Evolutionary conservation across 768 basidiomycete genomes (phyloP), one percentile per base, ranked within the genome.

Genomic region (Mycena venus): DNA sequence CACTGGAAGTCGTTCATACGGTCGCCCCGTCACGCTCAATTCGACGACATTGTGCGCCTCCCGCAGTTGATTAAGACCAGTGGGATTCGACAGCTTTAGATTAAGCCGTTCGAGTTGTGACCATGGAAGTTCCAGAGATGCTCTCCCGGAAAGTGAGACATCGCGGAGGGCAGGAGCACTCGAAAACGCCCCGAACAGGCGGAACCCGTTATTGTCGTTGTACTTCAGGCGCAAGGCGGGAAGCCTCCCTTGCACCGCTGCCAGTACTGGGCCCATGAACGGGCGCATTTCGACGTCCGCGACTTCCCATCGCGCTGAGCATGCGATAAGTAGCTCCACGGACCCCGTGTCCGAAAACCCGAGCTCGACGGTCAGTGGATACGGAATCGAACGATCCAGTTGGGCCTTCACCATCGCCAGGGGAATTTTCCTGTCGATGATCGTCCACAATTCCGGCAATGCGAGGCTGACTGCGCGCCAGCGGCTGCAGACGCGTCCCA

Each of bases 281-380:
- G 42, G 42, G 31, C 44, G 56, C 68, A 69, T 69, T 40, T 60
- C 68, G 25, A 69, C 47, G 44, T 69, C 68, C 4, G 68, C 68
- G 12, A 21, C 21, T 12, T 10, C 68, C 68, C 68, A 69, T 11
- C 58, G 68, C 8, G 38, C 15, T 0, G 68, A 60, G 58, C 15
- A 60, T 8, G 56, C 44, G 6, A 69, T 32, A 27, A 69, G 58
- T 19, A 68, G 32, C 67, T 60, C 42, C 32, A 60, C 56, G 42
- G 31, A 36, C 15, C 56, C 56, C 3, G 40, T 60, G 11, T 60
- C 68, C 19, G 69, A 62, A 51, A 38, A 70, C 15, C 68, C 68
- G 21, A 60, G 32, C 56, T 69, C 68, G 31, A 69, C 58, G 58
- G 68, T 69, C 21, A 69, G 34, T 15, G 56, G 58, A 25, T 69